Conservation (phyloP, 2,329 filamentous ascomycete species). For the Raffaelea ambrosiae region DNA sequence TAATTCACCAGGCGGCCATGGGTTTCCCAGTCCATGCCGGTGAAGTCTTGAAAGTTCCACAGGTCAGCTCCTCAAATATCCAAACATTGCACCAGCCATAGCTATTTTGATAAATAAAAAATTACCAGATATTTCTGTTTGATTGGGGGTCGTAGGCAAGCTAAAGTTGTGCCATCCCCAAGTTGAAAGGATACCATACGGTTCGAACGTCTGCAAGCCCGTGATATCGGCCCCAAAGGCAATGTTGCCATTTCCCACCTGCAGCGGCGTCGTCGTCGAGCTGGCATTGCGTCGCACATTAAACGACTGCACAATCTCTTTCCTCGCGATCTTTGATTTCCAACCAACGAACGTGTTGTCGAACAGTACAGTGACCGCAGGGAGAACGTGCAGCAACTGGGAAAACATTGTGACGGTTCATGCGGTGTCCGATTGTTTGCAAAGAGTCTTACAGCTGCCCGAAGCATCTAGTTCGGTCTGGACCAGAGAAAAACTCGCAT, state of each 20-base stretch:
- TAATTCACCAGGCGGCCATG: slow-evolving; percentile 32
- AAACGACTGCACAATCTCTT: slow-evolving; percentile 28
- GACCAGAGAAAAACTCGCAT: no score
- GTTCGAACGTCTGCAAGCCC: slow-evolving; percentile 36
- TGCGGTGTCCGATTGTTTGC: no score
- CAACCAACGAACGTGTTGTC: no score
- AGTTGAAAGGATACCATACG: slow-evolving; percentile 36
- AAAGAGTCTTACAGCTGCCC: no score
- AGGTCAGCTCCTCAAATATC: no score
- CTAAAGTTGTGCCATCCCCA: slow-evolving; percentile 44
- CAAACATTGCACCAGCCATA: no score
- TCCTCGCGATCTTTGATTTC: slow-evolving; percentile 19
- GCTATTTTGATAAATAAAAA: no score
- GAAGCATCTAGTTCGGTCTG: no score
- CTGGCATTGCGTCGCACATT: slow-evolving; percentile 39
- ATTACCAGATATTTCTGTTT: slow-evolving; percentile 18
- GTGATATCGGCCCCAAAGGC: slow-evolving; percentile 39
- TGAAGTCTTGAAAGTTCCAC: slow-evolving; percentile 29
- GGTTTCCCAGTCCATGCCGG: slow-evolving; percentile 33
- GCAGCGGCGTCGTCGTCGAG: slow-evolving; percentile 41
- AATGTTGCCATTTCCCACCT: slow-evolving; percentile 41
- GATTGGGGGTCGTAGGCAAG: slow-evolving; percentile 28
- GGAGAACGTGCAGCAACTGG: no score
- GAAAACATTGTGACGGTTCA: no score
- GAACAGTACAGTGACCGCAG: no score